Base-by-base conservation (phyloP, 345 rosid genomes). In the Geranium rotundifolium region DNA sequence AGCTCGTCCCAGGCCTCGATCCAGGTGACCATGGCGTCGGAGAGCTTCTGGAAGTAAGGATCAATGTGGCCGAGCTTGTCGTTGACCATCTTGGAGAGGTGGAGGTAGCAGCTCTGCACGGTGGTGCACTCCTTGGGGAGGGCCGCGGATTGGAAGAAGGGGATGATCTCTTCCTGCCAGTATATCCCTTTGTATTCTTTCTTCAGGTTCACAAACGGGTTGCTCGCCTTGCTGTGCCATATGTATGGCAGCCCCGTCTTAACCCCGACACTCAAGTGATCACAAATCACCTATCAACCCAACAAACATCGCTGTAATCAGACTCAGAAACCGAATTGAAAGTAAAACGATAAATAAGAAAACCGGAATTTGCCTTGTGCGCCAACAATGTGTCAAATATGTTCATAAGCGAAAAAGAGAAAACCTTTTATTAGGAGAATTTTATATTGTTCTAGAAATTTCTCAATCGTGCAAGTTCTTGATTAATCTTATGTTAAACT, bases 201-300 rank as follows among this genome's bases (percentile, higher is more conserved):
- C 75, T 70, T 75, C 7, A 78, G 73, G 71, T 78, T 78, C 71
- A 78, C 82, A 46, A 78, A 78, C 29, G 82, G 82, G 66, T 78
- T 78, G 77, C 82, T 78, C 12, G 79, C 79, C 49, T 78, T 78
- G 77, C 82, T 75, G 79, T 78, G 82, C 74, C 69, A 78, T 59
- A 78, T 75, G 71, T 78, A 78, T 9, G 82, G 82, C 58, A 78
- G 62, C 52, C 82, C 82, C 1, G 82, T 78, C 70, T 78, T 78
- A 57, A 78, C 79, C 63, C 82, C 82, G 9, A 54, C 55, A 9
- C 82, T 77, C 70, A 78, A 67, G 65, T 78, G 82, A 58, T 78
- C 82, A 13, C 79, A 78, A 59, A 78, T 67, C 23, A 78, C 82
- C 82, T 78, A 66, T n/a, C 18, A 14, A 17, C 19, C 1, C 31